These are phyloP conservation scores for Blastosporella zonata DNA, from an alignment of 1,284 basidiomycete species.

Conservation along the genomic window DNA sequence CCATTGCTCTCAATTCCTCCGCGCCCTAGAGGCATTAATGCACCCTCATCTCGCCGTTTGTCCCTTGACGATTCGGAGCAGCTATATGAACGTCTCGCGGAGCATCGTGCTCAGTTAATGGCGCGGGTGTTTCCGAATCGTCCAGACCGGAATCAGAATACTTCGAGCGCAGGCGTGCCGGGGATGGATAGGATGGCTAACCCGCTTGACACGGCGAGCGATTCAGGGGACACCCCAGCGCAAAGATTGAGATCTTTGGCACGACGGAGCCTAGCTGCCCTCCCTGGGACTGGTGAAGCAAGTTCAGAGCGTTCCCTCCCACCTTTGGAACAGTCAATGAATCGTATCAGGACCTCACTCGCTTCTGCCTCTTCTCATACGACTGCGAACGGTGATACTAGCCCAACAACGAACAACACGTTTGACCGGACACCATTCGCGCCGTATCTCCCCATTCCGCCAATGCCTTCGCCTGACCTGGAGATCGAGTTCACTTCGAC, in stretches of 20 bases:
- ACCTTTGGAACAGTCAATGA: not conserved
- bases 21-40: conserved; percentile 1
- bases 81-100: not conserved
- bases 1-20: not conserved
- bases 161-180: not conserved
- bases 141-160: not conserved
- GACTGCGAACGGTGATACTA: not conserved
- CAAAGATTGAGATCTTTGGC: too few relatives aligned
- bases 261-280: too few relatives aligned
- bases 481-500: conserved; percentile 14
- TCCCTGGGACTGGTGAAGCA: not conserved
- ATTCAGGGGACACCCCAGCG: too few relatives aligned
- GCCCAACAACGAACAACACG: not conserved
- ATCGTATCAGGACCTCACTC: not conserved
- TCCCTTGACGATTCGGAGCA: not conserved
- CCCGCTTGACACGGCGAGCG: not conserved
- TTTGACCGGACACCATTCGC: not conserved
- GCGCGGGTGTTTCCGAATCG: not conserved
- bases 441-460: conserved; percentile 11
- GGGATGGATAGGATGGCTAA: not conserved
- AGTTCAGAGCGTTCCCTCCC: conserved; percentile 1
- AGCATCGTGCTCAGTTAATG: not conserved
- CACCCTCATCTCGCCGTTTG: not conserved
- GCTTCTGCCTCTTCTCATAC: not conserved
- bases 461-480: conserved; percentile 18